phyloP scores from a whole-genome alignment of 1,139 yeast species.

The Taiozyma onychis region DNA sequence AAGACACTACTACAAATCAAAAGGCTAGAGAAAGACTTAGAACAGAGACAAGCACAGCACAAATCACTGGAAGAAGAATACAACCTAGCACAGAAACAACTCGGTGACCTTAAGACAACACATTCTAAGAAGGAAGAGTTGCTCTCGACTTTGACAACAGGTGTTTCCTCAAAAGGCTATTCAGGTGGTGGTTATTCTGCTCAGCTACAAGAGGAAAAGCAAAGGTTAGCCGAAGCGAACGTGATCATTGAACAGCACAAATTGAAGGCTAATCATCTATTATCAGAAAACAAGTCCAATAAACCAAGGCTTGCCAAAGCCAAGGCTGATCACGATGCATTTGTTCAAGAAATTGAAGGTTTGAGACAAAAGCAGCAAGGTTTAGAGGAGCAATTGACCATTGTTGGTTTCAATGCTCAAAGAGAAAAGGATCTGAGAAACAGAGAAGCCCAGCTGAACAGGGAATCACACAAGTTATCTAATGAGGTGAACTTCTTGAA shows the following conservation, averaged over 20 bases:
- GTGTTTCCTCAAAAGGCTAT: slow-evolving; percentile 79
- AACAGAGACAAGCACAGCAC: slow-evolving; percentile 22
- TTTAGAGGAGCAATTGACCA: slow-evolving; percentile 40
- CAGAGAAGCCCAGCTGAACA: slow-evolving; percentile 34
- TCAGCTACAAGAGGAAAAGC: slow-evolving; percentile 65
- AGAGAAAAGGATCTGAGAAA: slow-evolving; percentile 41
- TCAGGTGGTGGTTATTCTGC: slow-evolving; percentile 76
- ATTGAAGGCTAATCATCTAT: slow-evolving; percentile 53
- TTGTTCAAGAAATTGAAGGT: slow-evolving; percentile 38
- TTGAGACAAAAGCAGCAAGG: slow-evolving; percentile 35
- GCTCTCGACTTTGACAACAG: slow-evolving; percentile 79
- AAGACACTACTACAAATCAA: slow-evolving; percentile 16
- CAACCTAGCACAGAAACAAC: slow-evolving; percentile 36
- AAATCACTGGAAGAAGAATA: slow-evolving; percentile 35
- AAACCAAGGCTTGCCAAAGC: slow-evolving; percentile 52
- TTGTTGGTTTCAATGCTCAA: slow-evolving; percentile 57
- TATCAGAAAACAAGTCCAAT: slow-evolving; percentile 47
- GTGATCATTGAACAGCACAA: slow-evolving; percentile 56
- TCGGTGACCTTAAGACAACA: slow-evolving; percentile 42
- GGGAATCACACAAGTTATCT: slow-evolving; percentile 36
- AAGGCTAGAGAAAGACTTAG: slow-evolving; percentile 21
- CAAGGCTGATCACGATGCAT: slow-evolving; percentile 41
- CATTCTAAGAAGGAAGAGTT: slow-evolving; percentile 69
- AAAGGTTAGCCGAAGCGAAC: slow-evolving; percentile 46
- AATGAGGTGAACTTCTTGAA: slow-evolving; percentile 51